phyloP scores from a whole-genome alignment of 352 stramenopile species.

The Globisporangium nagaii region DNA sequence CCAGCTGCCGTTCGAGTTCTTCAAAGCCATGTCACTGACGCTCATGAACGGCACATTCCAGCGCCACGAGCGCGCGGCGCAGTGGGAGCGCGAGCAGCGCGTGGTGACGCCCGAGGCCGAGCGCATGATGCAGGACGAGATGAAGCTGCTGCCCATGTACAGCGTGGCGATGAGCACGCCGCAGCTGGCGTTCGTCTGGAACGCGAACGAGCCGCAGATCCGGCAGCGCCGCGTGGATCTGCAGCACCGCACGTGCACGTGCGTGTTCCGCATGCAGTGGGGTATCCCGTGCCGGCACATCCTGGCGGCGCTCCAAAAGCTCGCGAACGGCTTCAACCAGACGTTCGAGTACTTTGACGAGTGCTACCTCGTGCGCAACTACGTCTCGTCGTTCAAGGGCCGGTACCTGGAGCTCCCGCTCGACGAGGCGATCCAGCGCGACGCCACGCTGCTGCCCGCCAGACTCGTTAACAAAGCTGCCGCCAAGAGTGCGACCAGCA shows the following conservation, averaged over 20 bases:
- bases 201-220: constrained; percentile 29
- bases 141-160: constrained; percentile 27
- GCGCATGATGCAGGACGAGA: constrained; percentile 39
- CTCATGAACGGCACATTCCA: constrained; percentile 30
- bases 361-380: constrained; percentile 41
- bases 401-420: constrained; percentile 36
- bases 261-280: constrained; percentile 28
- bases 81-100: constrained; percentile 36
- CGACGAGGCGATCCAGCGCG: constrained; percentile 24
- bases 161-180: constrained; percentile 39
- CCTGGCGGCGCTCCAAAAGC: constrained; percentile 32
- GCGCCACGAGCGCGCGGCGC: constrained; percentile 27
- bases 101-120: constrained; percentile 38
- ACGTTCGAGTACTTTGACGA: constrained; percentile 44
- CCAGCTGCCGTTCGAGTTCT: constrained; percentile 32
- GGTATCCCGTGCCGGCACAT: constrained; percentile 41
- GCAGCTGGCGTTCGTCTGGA: constrained; percentile 46
- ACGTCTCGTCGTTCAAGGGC: constrained; percentile 31
- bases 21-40: constrained; percentile 28
- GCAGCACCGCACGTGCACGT: constrained; percentile 43
- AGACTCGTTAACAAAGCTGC: constrained; percentile 15
- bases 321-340: constrained; percentile 18
- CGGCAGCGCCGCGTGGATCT: constrained; percentile 41
- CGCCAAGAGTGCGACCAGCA: not conserved
- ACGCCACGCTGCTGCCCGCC: constrained; percentile 24